Conservation (phyloP, 2,329 filamentous ascomycete genomes). For the Sclerotiophoma versabilis region DNA sequence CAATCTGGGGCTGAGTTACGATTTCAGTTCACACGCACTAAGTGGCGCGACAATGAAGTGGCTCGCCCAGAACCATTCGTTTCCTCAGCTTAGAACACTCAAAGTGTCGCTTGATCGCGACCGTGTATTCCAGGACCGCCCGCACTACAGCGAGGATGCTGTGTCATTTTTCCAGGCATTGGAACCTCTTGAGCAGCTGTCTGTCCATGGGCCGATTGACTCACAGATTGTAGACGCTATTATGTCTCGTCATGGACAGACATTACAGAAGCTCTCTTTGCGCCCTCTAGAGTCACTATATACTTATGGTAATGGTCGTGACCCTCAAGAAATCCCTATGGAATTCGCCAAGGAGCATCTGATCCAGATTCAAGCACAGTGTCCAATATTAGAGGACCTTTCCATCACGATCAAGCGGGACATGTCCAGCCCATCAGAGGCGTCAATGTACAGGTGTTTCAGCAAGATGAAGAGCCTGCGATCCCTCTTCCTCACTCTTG, state of each 20-base stretch:
- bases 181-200: constrained; percentile 23
- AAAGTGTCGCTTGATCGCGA: constrained; percentile 3
- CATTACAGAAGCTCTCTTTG: neutral
- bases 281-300: neutral
- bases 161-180: constrained; percentile 26
- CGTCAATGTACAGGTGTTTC: constrained; percentile 27
- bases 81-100: constrained; percentile 1
- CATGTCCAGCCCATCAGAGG: constrained; percentile 24
- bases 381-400: constrained; percentile 24
- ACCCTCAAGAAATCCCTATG: constrained; percentile 22
- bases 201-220: constrained; percentile 22
- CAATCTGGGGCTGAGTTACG: constrained; percentile 13
- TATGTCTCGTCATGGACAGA: constrained; percentile 10
- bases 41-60: constrained; percentile 27
- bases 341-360: constrained; percentile 23
- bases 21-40: constrained; percentile 3
- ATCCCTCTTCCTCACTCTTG: constrained; percentile 24
- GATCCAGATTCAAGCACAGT: constrained; percentile 21
- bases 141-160: constrained; percentile 26
- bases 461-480: constrained; percentile 19
- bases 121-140: constrained; percentile 17
- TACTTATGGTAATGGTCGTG: constrained; percentile 1
- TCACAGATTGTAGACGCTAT: constrained; percentile 20
- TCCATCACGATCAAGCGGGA: constrained; percentile 26
- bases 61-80: constrained; percentile 19